Evolutionary conservation across 164 flowering plant species (phyloP).

Genomic region (Aristolochia californica): DNA sequence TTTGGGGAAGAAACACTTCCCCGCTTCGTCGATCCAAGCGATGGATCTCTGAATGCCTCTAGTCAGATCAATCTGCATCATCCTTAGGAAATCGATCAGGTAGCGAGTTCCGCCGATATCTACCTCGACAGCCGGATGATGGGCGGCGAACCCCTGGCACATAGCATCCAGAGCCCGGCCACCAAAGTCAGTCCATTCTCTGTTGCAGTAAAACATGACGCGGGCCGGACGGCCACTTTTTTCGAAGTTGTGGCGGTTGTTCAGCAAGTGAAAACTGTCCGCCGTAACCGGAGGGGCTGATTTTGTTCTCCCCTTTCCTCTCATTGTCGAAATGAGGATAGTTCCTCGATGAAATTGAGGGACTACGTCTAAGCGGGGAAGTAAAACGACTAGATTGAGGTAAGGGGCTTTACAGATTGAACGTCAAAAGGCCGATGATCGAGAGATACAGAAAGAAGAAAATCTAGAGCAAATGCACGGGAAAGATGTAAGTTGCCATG

Average conservation of each 20-base stretch:
- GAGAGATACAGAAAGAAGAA: too few relatives aligned
- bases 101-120: constrained; percentile 6
- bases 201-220: constrained; percentile 6
- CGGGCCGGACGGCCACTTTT: constrained; percentile 7
- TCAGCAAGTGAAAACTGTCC: constrained; percentile 4
- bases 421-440: too few relatives aligned
- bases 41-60: constrained; percentile 8
- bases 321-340: too few relatives aligned
- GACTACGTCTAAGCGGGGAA: too few relatives aligned
- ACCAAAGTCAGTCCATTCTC: constrained; percentile 7
- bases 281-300: too few relatives aligned
- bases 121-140: not conserved
- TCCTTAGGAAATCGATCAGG: constrained; percentile 12
- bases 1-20: constrained; percentile 14
- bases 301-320: too few relatives aligned
- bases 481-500: too few relatives aligned
- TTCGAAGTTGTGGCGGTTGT: constrained; percentile 7
- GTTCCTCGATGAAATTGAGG: too few relatives aligned
- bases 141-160: constrained; percentile 3
- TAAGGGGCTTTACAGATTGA: too few relatives aligned
- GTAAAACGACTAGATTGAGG: too few relatives aligned
- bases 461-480: too few relatives aligned
- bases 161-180: constrained; percentile 2
- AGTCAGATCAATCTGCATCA: constrained; percentile 9
- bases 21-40: constrained; percentile 14